Percentiles rank a stretch among this genome's conserved stretches.
Evolutionary conservation across 2,329 filamentous ascomycete genomes (phyloP).

Genomic region (Cercospora brassicicola): DNA sequence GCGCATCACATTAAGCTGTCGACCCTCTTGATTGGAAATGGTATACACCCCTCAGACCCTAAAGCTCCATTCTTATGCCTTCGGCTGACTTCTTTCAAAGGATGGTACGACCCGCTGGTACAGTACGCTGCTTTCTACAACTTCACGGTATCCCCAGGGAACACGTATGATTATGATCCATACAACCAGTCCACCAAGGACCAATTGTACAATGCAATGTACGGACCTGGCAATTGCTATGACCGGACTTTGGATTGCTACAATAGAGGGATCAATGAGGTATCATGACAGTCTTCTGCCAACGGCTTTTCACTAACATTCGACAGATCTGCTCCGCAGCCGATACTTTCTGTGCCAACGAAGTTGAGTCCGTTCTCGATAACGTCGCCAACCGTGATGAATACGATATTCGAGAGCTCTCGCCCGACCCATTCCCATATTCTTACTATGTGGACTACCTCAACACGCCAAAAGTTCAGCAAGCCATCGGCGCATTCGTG

Average conservation of each 20-base stretch:
- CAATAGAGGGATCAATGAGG: constrained; percentile 49
- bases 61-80: not conserved
- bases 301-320: not conserved
- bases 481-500: constrained; percentile 60
- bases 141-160: constrained; percentile 57
- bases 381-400: constrained; percentile 56
- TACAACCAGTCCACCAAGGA: constrained; percentile 53
- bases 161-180: constrained; percentile 57
- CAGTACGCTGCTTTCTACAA: constrained; percentile 61
- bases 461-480: constrained; percentile 55
- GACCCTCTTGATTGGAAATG: constrained; percentile 46
- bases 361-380: constrained; percentile 57
- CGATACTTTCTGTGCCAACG: constrained; percentile 56
- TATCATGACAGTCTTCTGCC: not conserved
- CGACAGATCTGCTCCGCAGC: constrained; percentile 52
- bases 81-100: not conserved
- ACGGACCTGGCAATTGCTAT: constrained; percentile 61
- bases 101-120: constrained; percentile 59
- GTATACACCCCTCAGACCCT: not conserved
- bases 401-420: constrained; percentile 60
- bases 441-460: constrained; percentile 55
- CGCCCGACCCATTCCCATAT: constrained; percentile 60
- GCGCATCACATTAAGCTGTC: constrained; percentile 39
- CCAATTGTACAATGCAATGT: constrained; percentile 59
- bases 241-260: constrained; percentile 60